Conservation (phyloP, 2,329 filamentous ascomycete genomes). For the Neodidymelliopsis sp. region DNA sequence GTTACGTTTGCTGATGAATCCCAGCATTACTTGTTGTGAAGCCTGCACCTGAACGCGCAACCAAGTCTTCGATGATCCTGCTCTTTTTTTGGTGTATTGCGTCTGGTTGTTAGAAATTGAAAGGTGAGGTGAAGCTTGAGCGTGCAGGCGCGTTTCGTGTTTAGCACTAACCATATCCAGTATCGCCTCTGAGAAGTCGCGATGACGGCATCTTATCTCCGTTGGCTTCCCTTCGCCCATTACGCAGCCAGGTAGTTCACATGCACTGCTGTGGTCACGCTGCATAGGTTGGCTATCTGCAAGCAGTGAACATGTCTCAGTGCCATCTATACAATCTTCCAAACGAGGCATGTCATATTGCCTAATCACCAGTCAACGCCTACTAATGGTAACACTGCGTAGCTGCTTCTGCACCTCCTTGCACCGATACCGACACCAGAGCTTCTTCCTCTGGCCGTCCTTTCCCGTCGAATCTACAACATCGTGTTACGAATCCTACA, state of each 20-base stretch:
- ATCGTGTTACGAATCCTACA: constrained; percentile 70
- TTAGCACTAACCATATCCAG: constrained; percentile 25
- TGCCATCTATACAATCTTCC: constrained; percentile 48
- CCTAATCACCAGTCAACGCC: neutral
- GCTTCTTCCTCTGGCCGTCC: constrained; percentile 62
- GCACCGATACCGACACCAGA: constrained; percentile 50
- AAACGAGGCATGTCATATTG: constrained; percentile 42
- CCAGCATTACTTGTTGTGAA: constrained; percentile 22
- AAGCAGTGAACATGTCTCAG: constrained; percentile 27
- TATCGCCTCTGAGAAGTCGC: constrained; percentile 12
- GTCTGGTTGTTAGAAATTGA: constrained; percentile 16
- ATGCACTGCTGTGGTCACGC: neutral
- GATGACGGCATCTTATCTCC: constrained; percentile 45
- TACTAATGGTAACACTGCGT: constrained; percentile 25
- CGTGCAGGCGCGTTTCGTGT: constrained; percentile 35
- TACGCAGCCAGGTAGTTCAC: too few species aligned
- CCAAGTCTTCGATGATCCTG: neutral
- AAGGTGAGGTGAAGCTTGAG: constrained; percentile 31
- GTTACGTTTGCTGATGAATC: constrained; percentile 26
- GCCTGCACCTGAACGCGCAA: neutral
- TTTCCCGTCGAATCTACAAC: constrained; percentile 70
- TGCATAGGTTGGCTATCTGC: neutral
- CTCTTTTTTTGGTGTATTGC: neutral
- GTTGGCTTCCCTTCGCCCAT: constrained; percentile 28
- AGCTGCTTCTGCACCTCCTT: constrained; percentile 56